Evolutionary conservation across 108 stramenopile genomes (phyloP).

Genomic region (Skeletonema grethae): DNA sequence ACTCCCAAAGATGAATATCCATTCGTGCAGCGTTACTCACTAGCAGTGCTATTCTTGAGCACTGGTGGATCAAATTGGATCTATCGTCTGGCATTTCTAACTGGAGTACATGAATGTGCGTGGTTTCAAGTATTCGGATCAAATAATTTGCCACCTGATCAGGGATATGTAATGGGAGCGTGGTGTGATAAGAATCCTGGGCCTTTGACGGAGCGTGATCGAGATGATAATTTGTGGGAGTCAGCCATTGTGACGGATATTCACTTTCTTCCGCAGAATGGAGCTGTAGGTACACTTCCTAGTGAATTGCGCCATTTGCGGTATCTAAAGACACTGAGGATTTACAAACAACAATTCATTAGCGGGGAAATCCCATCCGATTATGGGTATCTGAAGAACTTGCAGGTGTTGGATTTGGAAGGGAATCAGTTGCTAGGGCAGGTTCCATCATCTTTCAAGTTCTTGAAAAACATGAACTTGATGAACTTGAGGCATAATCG

Average conservation of each 20-base stretch:
- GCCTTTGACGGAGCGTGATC: background rate
- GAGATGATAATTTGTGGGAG: background rate
- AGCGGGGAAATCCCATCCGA: constrained; percentile 30
- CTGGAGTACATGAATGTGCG: constrained; percentile 35
- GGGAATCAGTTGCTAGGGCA: background rate
- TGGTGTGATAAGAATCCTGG: background rate
- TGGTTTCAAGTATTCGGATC: constrained; percentile 17
- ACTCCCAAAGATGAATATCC: constrained; percentile 26
- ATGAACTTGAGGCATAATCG: background rate
- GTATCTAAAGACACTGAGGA: constrained; percentile 33
- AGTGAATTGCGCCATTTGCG: constrained; percentile 29
- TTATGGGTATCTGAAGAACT: constrained; percentile 25
- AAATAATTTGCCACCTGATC: background rate
- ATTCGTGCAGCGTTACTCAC: constrained; percentile 42
- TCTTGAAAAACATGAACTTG: background rate
- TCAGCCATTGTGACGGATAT: background rate
- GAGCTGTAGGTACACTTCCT: constrained; percentile 29
- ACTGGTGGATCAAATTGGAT: constrained; percentile 30
- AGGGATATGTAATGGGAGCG: background rate
- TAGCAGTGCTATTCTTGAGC: constrained; percentile 34
- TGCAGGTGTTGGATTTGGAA: constrained; percentile 9
- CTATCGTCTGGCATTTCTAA: constrained; percentile 14
- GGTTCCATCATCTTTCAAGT: background rate
- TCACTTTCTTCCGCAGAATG: constrained; percentile 6
- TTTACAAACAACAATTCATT: constrained; percentile 7